Conservation (phyloP, 2,329 filamentous ascomycete species). For the Rhynchosporium graminicola region DNA sequence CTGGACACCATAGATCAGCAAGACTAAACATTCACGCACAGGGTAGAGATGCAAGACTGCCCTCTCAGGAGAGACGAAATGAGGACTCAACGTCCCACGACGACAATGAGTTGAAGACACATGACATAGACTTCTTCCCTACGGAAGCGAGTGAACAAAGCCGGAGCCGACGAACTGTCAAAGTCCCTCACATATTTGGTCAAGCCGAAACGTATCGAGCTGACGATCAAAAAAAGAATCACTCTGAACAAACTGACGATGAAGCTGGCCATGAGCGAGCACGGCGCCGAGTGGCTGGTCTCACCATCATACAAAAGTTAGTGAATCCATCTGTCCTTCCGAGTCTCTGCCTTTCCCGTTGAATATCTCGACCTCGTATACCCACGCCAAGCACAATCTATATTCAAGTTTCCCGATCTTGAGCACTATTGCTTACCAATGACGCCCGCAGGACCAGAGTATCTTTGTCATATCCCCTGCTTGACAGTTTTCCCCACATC, state of each 20-base stretch:
- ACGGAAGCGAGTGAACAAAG: slow-evolving; percentile 31
- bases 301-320: slow-evolving; percentile 40
- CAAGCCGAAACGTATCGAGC: slow-evolving; percentile 41
- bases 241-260: slow-evolving; percentile 27
- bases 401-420: slow-evolving; percentile 11
- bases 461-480: slow-evolving; percentile 67
- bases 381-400: neutral
- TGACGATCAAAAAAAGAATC: slow-evolving; percentile 29
- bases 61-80: slow-evolving; percentile 45
- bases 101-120: slow-evolving; percentile 37
- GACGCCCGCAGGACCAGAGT: slow-evolving; percentile 42
- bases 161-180: slow-evolving; percentile 33
- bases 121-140: slow-evolving; percentile 43
- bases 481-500: slow-evolving; percentile 82
- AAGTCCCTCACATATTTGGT: slow-evolving; percentile 43
- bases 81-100: slow-evolving; percentile 34
- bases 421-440: slow-evolving; percentile 26
- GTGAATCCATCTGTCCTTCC: slow-evolving; percentile 22
- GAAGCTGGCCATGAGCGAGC: slow-evolving; percentile 40
- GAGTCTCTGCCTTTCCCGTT: neutral
- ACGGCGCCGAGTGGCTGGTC: slow-evolving; percentile 38
- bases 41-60: slow-evolving; percentile 31
- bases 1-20: slow-evolving; percentile 26
- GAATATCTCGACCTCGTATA: slow-evolving; percentile 42
- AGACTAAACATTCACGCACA: slow-evolving; percentile 19